These are phyloP conservation scores for Podila epigama DNA, from an alignment of 192 early-diverging fungal genomes.

Conservation along the genomic window DNA sequence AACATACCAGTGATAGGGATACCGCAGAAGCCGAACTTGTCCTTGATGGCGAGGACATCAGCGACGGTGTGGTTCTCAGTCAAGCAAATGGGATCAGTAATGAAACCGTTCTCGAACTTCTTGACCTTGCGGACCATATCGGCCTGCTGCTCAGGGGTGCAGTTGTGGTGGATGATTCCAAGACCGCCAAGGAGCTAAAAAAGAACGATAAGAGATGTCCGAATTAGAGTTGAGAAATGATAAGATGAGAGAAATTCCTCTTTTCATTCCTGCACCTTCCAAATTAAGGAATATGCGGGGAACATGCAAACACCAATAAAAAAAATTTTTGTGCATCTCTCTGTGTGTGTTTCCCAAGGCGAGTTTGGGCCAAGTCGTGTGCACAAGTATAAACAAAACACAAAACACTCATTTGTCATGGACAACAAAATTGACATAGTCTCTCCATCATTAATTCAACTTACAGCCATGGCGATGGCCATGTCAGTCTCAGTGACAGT, in stretches of 20 bases:
- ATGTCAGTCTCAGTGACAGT: conserved; percentile 98
- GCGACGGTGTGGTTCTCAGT: conserved; percentile 82
- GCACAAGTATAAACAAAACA: background rate
- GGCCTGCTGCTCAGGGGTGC: conserved; percentile 92
- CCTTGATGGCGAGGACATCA: conserved; percentile 90
- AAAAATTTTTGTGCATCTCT: background rate
- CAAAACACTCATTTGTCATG: background rate
- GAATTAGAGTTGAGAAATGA: background rate
- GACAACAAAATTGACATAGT: background rate
- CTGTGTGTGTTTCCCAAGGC: too few species aligned
- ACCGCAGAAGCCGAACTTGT: conserved; percentile 89
- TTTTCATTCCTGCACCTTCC: conserved; percentile 1
- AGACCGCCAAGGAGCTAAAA: conserved; percentile 84
- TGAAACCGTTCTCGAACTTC: conserved; percentile 99
- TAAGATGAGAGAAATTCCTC: conserved; percentile 3
- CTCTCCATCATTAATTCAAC: conserved; percentile 23
- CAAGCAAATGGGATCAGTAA: conserved; percentile 91
- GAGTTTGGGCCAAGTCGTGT: background rate
- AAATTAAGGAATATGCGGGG: conserved; percentile 52
- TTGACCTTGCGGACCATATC: conserved; percentile 98
- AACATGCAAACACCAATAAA: background rate
- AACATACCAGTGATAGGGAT: conserved; percentile 90
- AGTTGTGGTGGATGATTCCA: conserved; percentile 99
- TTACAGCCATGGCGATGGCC: conserved; percentile 97
- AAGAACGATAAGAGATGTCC: conserved; percentile 3